Base-by-base conservation (phyloP, 805 yeast species). In the Starmerella khaoyaiensis region DNA sequence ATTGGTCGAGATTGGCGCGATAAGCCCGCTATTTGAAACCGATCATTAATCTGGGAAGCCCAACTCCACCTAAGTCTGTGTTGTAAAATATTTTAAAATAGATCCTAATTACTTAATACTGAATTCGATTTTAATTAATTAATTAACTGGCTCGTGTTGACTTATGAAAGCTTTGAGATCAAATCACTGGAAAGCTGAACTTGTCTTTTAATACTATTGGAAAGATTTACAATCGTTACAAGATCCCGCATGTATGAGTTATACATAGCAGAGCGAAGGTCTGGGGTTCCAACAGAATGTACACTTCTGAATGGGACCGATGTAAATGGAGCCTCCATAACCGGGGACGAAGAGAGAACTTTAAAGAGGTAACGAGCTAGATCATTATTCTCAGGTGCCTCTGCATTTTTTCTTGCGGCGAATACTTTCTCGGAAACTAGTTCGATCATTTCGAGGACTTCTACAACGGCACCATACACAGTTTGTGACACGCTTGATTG, bases 151-250 rank as follows among this genome's bases (percentile, higher is more conserved):
- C n/a, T n/a, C n/a, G n/a, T n/a, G n/a, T n/a, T n/a, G 82, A 75
- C 20, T 14, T 35, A 28, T 10, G 34, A 34, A 4, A 41, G 29
- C 18, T 35, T 36, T 20, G 41, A 37, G 19, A 39, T 35, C 52
- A 81, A 68, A 57, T 79, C 74, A 33, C 83, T 74, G 52, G 83
- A 73, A 53, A 79, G 66, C 56, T 79, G 86, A 46, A 81, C 68
- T 63, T 83, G 94, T 46, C 83, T 79, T 63, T 79, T 80, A 50
- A 83, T 74, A 38, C 90, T 79, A 48, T 77, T 74, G 40, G 93
- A 77, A 59, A 83, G 68, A 55, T 77, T 79, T 55, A 80, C 87
- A 45, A 83, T 70, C 74, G 82, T 72, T 44, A 79, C 66, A 29
- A 82, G 74, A 52, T 83, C 94, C 58, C 80, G 83, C 55, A 76